Conservation (phyloP, 1,139 yeast genomes). For the Cylindricascospora bacillispora region DNA sequence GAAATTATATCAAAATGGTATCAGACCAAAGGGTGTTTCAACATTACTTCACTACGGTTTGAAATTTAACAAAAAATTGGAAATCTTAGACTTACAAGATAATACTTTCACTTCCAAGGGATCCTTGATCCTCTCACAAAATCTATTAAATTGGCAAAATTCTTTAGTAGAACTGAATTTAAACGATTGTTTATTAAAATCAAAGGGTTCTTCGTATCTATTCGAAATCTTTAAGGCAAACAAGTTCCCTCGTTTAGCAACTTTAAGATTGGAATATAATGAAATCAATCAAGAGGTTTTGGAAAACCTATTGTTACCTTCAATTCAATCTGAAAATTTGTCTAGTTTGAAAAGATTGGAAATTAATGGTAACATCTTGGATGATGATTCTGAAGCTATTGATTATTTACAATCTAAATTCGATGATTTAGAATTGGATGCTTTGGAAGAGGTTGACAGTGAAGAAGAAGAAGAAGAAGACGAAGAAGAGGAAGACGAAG, state of each 20-base stretch:
- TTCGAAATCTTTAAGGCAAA: slow-evolving; percentile 36
- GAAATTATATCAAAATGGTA: slow-evolving; percentile 87
- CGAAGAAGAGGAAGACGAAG: slow-evolving; percentile 52
- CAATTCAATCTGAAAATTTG: slow-evolving; percentile 41
- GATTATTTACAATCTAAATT: slow-evolving; percentile 48
- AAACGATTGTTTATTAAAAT: slow-evolving; percentile 78
- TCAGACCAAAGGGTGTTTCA: slow-evolving; percentile 83
- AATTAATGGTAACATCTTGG: slow-evolving; percentile 83
- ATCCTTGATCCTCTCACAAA: slow-evolving; percentile 57
- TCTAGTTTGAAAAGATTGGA: slow-evolving; percentile 57
- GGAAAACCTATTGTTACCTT: slow-evolving; percentile 34
- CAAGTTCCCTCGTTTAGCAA: slow-evolving; percentile 34
- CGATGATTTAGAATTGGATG: slow-evolving; percentile 73
- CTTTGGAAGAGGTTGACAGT: slow-evolving; percentile 78
- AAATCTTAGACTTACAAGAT: slow-evolving; percentile 80
- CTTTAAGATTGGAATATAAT: slow-evolving; percentile 73
- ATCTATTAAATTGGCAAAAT: slow-evolving; percentile 40
- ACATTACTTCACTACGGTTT: slow-evolving; percentile 66
- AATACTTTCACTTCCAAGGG: slow-evolving; percentile 84
- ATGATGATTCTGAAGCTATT: slow-evolving; percentile 57
- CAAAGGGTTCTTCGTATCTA: slow-evolving; percentile 52
- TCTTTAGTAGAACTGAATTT: slow-evolving; percentile 64
- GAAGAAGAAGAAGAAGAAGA: slow-evolving; percentile 74
- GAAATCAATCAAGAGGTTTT: slow-evolving; percentile 67
- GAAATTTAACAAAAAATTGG: slow-evolving; percentile 43